phyloP scores from a whole-genome alignment of 305 asterid genomes.

The Coffea humblotiana region DNA sequence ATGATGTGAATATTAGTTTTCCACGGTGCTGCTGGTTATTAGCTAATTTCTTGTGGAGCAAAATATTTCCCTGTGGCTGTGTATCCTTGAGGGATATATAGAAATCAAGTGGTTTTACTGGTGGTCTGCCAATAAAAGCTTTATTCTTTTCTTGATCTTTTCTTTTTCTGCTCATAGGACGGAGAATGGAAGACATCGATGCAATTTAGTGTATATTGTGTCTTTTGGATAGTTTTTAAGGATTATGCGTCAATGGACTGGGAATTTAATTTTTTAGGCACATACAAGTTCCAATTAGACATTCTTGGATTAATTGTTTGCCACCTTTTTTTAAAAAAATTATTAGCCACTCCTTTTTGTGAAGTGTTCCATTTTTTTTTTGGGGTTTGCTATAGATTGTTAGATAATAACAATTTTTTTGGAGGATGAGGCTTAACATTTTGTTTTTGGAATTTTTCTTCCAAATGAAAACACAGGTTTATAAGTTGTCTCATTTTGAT shows the following conservation, averaged over 20 bases:
- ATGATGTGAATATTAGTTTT: neutral
- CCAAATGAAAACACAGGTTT: neutral
- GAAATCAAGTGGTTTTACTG: neutral
- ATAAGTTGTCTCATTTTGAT: neutral
- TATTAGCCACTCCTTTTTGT: neutral
- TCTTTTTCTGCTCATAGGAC: neutral
- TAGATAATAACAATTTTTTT: neutral
- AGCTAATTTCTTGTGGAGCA: constrained; percentile 7
- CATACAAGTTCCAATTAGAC: too few relatives aligned
- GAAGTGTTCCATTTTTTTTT: neutral
- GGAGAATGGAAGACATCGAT: neutral
- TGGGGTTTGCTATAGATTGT: neutral
- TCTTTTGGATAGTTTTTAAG: neutral
- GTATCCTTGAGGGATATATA: neutral
- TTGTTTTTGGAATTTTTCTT: neutral
- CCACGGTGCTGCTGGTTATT: neutral
- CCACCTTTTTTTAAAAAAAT: too few relatives aligned
- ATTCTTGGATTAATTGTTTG: too few relatives aligned
- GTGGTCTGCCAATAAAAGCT: neutral
- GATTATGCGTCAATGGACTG: neutral
- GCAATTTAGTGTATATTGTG: neutral
- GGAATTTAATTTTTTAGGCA: neutral
- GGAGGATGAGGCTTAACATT: neutral
- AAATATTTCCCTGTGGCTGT: neutral
- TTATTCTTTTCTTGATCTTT: neutral